Base-by-base conservation (phyloP, 2,329 filamentous ascomycete species). In the Colletotrichum sp. region DNA sequence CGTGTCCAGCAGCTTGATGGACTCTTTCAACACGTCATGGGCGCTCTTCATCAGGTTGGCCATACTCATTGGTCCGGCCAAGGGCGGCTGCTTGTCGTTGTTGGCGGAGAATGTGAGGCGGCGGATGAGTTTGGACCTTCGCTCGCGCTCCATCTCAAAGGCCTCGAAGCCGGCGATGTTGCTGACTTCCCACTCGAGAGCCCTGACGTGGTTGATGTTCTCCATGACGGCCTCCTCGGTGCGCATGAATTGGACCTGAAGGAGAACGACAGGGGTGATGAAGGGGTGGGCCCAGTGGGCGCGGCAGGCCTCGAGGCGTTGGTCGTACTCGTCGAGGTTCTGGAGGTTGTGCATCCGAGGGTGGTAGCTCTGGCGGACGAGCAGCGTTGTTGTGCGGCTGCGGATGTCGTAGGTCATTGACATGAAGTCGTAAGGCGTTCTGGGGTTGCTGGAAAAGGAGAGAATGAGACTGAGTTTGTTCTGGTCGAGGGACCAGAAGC, bases 21-120 rank as follows among this genome's bases (percentile, higher is more conserved):
- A 85, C 15, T 84, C 85, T 71, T 87, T 87, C 28, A 88, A 80
- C 2, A 87, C 86, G 55, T 87, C 86, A 43, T 88, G 87, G 0
- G 86, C 86, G 65, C 86, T 83, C 78, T 88, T 88, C 87, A 88
- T 88, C 21, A 88, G 82, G 65, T 86, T 84, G 5, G 87, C 87
- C 74, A 87, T 87, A 63, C 86, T 86, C 78, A 86, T 86, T 4
- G 84, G 85, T 0, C 85, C 84, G 3, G 65, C 60, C 4, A 75
- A 7, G 32, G 38, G 58, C 4, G 74, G 66, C 28, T 16, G 30
- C 13, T 76, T 76, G 7, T 75, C 74, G 24, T 75, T 70, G 24
- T 70, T 74, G 9, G 64, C 32, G 18, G 36, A 43, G n/a, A 76
- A 70, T 0, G 71, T 76, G 6, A 76, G 38, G 26, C 74, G 60